phyloP scores from a whole-genome alignment of 192 early-diverging fungal species.

The Neocallimastix lanati region DNA sequence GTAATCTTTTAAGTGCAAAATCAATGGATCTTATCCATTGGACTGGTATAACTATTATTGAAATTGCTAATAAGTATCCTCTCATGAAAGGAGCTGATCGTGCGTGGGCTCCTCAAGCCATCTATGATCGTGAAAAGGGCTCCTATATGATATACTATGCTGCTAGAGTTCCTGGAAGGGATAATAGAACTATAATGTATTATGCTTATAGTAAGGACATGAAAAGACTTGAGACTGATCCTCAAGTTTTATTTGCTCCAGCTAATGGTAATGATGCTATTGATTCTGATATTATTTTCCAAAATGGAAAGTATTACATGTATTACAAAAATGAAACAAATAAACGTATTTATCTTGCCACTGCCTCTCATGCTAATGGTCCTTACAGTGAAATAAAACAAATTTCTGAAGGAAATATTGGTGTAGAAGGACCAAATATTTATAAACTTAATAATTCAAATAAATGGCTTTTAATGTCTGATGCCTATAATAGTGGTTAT shows the following conservation, averaged over 20 bases:
- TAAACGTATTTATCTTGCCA: background rate
- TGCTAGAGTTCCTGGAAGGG: background rate
- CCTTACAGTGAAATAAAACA: background rate
- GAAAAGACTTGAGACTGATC: background rate
- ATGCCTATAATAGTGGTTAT: background rate
- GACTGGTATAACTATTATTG: background rate
- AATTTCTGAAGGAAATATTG: background rate
- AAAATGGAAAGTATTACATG: background rate
- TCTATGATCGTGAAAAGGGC: background rate
- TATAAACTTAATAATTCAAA: background rate
- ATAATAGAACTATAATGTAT: background rate
- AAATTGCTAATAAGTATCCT: background rate
- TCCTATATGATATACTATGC: background rate
- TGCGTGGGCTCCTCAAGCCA: background rate
- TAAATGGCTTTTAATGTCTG: background rate
- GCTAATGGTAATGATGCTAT: background rate
- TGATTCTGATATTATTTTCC: background rate
- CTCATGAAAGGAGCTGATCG: background rate
- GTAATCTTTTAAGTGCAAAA: background rate
- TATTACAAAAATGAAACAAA: background rate
- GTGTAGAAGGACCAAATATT: background rate
- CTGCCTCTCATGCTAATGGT: background rate
- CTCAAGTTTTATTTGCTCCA: background rate
- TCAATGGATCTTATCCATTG: background rate
- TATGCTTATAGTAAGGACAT: background rate